A percentile compares a stretch with the other conserved stretches of the same genome.
Conservation (phyloP, 2,329 filamentous ascomycete species). For the Clarireedia paspali region DNA sequence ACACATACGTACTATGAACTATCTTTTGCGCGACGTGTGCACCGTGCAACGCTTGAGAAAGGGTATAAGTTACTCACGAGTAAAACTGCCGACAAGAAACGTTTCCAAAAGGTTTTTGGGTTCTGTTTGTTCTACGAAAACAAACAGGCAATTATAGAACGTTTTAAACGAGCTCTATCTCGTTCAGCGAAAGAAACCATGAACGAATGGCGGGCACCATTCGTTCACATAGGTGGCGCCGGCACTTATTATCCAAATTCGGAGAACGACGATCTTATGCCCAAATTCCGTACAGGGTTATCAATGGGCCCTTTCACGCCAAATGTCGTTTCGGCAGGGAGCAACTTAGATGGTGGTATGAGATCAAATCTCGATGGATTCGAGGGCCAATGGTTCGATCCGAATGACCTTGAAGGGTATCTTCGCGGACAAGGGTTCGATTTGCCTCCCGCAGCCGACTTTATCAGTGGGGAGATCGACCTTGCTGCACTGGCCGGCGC, state of each 20-base stretch:
- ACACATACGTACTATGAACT: slow-evolving; percentile 57
- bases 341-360: slow-evolving; percentile 41
- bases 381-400: slow-evolving; percentile 69
- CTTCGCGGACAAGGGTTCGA: slow-evolving; percentile 54
- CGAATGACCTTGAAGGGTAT: slow-evolving; percentile 70
- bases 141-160: slow-evolving; percentile 38
- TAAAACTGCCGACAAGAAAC: slow-evolving; percentile 39
- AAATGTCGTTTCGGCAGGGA: slow-evolving; percentile 33
- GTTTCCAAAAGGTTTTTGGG: slow-evolving; percentile 54
- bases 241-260: slow-evolving; percentile 52
- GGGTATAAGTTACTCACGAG: slow-evolving; percentile 50
- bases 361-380: slow-evolving; percentile 51
- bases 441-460: slow-evolving; percentile 54
- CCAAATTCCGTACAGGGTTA: slow-evolving; percentile 30
- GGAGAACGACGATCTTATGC: slow-evolving; percentile 20
- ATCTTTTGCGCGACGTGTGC: slow-evolving; percentile 63
- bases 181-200: slow-evolving; percentile 36
- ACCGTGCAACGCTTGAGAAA: slow-evolving; percentile 56
- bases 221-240: slow-evolving; percentile 58
- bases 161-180: slow-evolving; percentile 29
- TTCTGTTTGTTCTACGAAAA: slow-evolving; percentile 59
- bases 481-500: slow-evolving; percentile 12
- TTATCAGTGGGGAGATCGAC: slow-evolving; percentile 51
- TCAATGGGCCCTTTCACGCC: slow-evolving; percentile 43
- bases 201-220: slow-evolving; percentile 51